phyloP scores from a whole-genome alignment of 2,329 filamentous ascomycete species.

The Pseudogymnoascus sp. region DNA sequence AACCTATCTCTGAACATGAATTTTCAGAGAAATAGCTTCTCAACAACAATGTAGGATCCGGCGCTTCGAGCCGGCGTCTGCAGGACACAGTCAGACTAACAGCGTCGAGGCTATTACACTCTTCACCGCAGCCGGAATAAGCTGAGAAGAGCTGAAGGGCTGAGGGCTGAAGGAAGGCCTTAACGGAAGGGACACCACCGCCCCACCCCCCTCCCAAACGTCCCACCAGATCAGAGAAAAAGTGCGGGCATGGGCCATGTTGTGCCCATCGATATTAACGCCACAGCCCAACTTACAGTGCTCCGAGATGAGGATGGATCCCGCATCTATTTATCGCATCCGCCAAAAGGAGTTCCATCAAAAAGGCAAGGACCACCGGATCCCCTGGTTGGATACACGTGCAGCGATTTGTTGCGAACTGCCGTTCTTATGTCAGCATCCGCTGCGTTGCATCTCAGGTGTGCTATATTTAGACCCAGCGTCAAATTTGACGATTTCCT shows the following conservation, averaged over 20 bases:
- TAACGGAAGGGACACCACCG: background rate
- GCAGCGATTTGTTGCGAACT: background rate
- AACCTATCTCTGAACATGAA: background rate
- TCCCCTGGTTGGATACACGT: slow-evolving; percentile 7
- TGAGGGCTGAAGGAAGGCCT: background rate
- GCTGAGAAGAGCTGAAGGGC: slow-evolving; percentile 3
- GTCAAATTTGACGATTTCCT: background rate
- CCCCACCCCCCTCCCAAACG: background rate
- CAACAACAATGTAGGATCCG: background rate
- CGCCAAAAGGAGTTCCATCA: background rate
- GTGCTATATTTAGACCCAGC: background rate
- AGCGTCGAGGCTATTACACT: background rate
- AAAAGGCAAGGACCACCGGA: background rate
- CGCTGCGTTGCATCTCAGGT: background rate
- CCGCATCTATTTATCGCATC: slow-evolving; percentile 5
- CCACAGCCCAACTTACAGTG: slow-evolving; percentile 2
- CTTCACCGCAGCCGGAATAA: background rate
- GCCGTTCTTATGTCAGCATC: slow-evolving; percentile 5
- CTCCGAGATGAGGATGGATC: slow-evolving; percentile 7
- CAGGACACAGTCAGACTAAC: slow-evolving; percentile 1
- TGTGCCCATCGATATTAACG: slow-evolving; percentile 6
- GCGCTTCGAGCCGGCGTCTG: background rate
- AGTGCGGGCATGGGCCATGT: background rate
- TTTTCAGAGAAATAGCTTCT: slow-evolving; percentile 1
- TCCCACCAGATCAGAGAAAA: slow-evolving; percentile 8